A percentile compares a stretch with the other conserved stretches of the same genome.
phyloP scores from a whole-genome alignment of 2,329 filamentous ascomycete species.

The Neonectria faginata region DNA sequence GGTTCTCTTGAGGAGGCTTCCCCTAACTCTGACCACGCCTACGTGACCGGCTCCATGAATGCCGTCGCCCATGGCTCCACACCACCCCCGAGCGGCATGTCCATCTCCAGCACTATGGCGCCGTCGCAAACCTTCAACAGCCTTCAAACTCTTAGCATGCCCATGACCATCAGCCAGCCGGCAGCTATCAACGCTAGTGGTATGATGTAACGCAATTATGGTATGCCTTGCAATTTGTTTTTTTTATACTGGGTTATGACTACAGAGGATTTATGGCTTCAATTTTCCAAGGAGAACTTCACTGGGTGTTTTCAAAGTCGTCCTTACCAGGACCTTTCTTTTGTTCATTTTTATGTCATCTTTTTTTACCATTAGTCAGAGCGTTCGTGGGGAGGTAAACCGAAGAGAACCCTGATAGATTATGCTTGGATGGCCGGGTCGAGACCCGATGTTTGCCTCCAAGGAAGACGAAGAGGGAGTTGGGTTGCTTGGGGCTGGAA shows the following conservation, averaged over 20 bases:
- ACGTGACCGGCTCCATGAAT: slow-evolving; percentile 66
- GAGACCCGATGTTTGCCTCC: slow-evolving; percentile 17
- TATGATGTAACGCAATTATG: slow-evolving; percentile 55
- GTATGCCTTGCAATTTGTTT: slow-evolving; percentile 44
- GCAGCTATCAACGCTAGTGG: slow-evolving; percentile 58
- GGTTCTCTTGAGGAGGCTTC: slow-evolving; percentile 84
- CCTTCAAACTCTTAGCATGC: slow-evolving; percentile 72
- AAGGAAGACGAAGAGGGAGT: slow-evolving; percentile 34
- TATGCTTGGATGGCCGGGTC: slow-evolving; percentile 30
- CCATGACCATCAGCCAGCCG: slow-evolving; percentile 71
- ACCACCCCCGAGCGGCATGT: slow-evolving; percentile 36
- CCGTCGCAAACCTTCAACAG: slow-evolving; percentile 63
- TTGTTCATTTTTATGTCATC: slow-evolving; percentile 40
- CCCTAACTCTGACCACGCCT: slow-evolving; percentile 76
- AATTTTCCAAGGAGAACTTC: slow-evolving; percentile 40
- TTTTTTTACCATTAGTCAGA: slow-evolving; percentile 41
- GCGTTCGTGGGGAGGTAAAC: slow-evolving; percentile 45
- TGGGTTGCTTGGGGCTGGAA: slow-evolving; percentile 21
- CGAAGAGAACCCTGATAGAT: slow-evolving; percentile 44
- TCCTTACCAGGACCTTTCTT: slow-evolving; percentile 40
- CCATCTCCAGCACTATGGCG: slow-evolving; percentile 33
- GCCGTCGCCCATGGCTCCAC: slow-evolving; percentile 53
- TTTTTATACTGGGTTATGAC: slow-evolving; percentile 44
- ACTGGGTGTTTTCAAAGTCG: slow-evolving; percentile 34
- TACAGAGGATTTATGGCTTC: slow-evolving; percentile 45